phyloP scores from a whole-genome alignment of 2,329 filamentous ascomycete species.

The Neonectria sp. region DNA sequence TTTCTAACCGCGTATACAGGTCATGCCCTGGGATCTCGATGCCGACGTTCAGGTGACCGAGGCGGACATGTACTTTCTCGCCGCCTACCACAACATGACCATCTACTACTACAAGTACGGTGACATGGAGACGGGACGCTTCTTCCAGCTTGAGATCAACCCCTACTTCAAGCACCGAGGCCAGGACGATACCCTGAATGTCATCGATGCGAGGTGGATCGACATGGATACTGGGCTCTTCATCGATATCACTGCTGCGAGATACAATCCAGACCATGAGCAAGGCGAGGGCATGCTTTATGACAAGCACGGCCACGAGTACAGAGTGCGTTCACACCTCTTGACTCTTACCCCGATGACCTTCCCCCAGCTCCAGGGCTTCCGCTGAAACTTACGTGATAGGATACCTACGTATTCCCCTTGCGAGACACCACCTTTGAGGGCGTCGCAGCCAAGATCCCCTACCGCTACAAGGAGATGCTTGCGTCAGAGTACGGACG shows the following conservation, averaged over 20 bases:
- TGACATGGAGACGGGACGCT: slow-evolving; percentile 55
- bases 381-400: background rate
- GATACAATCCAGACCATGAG: slow-evolving; percentile 63
- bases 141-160: slow-evolving; percentile 66
- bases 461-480: slow-evolving; percentile 72
- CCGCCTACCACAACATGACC: slow-evolving; percentile 75
- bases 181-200: slow-evolving; percentile 56
- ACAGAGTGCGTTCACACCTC: slow-evolving; percentile 53
- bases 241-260: slow-evolving; percentile 66
- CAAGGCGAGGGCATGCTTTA: slow-evolving; percentile 62
- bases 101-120: slow-evolving; percentile 61
- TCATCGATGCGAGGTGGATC: slow-evolving; percentile 66
- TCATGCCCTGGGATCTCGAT: slow-evolving; percentile 85
- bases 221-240: slow-evolving; percentile 63
- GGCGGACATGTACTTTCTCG: slow-evolving; percentile 76
- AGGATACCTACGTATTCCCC: slow-evolving; percentile 76
- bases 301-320: slow-evolving; percentile 68
- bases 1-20: slow-evolving; percentile 55
- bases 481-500: slow-evolving; percentile 71
- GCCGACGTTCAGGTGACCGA: slow-evolving; percentile 82
- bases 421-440: slow-evolving; percentile 79
- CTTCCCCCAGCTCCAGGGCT: too few relatives aligned
- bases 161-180: slow-evolving; percentile 58
- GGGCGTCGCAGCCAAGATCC: slow-evolving; percentile 76
- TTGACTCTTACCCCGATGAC: background rate